Base-by-base conservation (phyloP, 192 early-diverging fungal genomes). In the Umbelopsis isabellina region DNA sequence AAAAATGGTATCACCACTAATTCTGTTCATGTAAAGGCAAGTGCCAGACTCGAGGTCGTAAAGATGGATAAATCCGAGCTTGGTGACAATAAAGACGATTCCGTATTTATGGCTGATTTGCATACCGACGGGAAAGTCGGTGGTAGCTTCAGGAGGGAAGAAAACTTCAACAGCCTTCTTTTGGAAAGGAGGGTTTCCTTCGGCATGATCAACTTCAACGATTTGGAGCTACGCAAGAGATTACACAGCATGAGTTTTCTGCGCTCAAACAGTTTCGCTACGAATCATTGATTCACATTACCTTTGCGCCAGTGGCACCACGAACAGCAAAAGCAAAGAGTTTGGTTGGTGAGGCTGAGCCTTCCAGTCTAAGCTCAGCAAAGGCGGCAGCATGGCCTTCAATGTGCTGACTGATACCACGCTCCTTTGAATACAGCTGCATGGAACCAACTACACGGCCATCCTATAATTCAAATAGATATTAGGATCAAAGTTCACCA, bases 1-100 rank as follows among this genome's bases (percentile, higher is more conserved):
- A 90, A 99, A 99, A 65, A 99, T 94, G n/a, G 97, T 97, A 66
- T 98, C 97, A 21, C 92, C 93, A 75, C 91, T 94, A 73, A 98
- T 97, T 67, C 97, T 88, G 84, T 99, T 98, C 89, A 95, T 95
- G 84, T 95, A 99, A 61, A 99, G 91, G 80, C 95, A 96, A 20
- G 90, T 88, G 37, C 94, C 96, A 15, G 94, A 88, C 80, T 98
- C 97, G 44, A 99, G 83, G 72, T 99, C 97, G 80, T 96, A 98
- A 33, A 99, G 81, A 73, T 98, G 97, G 74, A 99, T 94, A 75
- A 93, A 99, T 6, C 97, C 97, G 77, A 93, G 96, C 86, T 99
- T 99, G 64, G 97, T 99, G 25, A 98, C 93, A 51, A 99, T 79
- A 79, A 90, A 99, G 49, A 98, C 93, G 46, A 99, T 87, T 72